Evolutionary conservation across 345 rosid genomes (phyloP).

Genomic region (Sisymbrium altissimum): DNA sequence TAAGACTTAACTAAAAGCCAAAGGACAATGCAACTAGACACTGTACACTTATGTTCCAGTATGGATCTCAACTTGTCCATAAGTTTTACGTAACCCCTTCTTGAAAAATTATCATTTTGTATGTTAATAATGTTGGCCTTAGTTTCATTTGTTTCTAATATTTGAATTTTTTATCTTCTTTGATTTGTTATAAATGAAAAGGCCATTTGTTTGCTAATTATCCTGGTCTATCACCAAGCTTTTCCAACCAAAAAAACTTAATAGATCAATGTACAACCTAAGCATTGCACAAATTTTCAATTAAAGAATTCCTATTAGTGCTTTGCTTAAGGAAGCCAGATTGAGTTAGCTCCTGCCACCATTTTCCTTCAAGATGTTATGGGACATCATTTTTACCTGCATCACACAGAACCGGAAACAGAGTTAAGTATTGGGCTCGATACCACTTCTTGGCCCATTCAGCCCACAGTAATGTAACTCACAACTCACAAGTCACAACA

Average conservation of each 20-base stretch:
- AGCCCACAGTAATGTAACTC: neutral
- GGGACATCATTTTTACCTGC: neutral
- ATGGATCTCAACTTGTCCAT: constrained; percentile 11
- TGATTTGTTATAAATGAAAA: neutral
- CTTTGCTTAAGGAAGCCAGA: neutral
- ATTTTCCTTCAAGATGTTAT: neutral
- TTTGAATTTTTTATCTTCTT: neutral
- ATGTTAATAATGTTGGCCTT: neutral
- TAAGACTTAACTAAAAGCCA: constrained; percentile 5
- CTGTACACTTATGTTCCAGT: constrained; percentile 5
- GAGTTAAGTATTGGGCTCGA: neutral
- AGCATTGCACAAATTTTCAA: neutral
- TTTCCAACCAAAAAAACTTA: no score
- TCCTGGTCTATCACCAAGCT: neutral
- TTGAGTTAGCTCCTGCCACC: neutral
- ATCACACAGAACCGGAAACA: neutral
- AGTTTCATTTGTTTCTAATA: neutral
- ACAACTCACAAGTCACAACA: neutral
- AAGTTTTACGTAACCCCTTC: neutral
- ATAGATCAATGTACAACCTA: neutral
- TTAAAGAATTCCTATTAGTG: neutral
- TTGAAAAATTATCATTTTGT: neutral
- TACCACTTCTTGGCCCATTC: neutral
- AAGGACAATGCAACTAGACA: constrained; percentile 20
- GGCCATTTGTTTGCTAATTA: neutral